A percentile compares a stretch with the other conserved stretches of the same genome.
Conservation (phyloP, 345 rosid species). For the Cardiospermum halicacabum region DNA sequence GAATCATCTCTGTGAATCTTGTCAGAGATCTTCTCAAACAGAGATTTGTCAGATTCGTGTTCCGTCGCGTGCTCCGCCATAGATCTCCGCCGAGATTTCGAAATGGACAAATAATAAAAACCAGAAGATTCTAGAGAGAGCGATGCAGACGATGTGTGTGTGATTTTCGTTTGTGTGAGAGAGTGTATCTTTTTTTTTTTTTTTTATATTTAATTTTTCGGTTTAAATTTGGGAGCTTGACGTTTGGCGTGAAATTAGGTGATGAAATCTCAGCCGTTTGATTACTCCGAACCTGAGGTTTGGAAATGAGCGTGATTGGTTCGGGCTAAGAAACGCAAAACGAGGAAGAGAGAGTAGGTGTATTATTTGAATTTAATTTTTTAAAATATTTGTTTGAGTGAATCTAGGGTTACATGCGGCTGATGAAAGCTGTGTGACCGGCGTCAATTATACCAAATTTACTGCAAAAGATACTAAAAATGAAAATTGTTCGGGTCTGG, state of each 20-base stretch:
- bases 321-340: constrained; percentile 5
- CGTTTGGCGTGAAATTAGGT: not conserved
- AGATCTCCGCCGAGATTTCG: constrained; percentile 15
- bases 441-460: no score
- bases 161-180: no score
- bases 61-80: constrained; percentile 41
- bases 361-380: no score
- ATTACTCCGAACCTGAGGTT: constrained; percentile 24
- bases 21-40: constrained; percentile 50
- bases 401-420: not conserved
- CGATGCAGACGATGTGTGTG: no score
- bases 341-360: constrained; percentile 4
- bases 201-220: not conserved
- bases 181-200: not conserved
- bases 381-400: not conserved
- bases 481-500: no score
- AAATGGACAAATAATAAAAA: not conserved
- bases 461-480: no score
- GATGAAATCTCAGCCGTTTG: constrained; percentile 25
- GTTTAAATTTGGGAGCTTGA: not conserved
- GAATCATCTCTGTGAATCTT: constrained; percentile 39
- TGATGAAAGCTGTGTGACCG: constrained; percentile 9
- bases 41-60: constrained; percentile 33
- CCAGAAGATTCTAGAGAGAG: not conserved
- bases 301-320: constrained; percentile 1